A percentile compares a stretch with the other conserved stretches of the same genome.
These are phyloP conservation scores for Colletotrichum spinosum DNA, from an alignment of 2,329 filamentous ascomycete genomes.

Conservation along the genomic window DNA sequence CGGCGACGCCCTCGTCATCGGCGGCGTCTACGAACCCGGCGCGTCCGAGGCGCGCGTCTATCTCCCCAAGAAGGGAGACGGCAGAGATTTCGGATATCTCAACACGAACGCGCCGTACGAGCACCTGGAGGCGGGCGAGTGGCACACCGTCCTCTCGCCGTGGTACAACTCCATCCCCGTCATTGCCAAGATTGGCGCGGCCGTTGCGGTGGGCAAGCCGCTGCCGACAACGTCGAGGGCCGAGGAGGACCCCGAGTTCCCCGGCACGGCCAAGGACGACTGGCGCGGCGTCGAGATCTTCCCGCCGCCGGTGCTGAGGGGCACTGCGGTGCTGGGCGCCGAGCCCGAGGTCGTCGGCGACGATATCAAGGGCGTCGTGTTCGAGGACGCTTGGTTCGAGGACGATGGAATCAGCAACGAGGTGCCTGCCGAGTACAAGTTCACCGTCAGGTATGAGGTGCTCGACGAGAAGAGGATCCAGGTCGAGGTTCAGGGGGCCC, in stretches of 20 bases:
- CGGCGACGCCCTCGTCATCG: constrained; percentile 73
- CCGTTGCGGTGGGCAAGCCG: constrained; percentile 52
- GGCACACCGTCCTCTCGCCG: constrained; percentile 53
- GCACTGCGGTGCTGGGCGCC: constrained; percentile 24
- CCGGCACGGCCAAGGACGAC: constrained; percentile 53
- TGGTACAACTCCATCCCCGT: constrained; percentile 57
- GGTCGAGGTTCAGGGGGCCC: constrained; percentile 6
- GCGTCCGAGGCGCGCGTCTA: constrained; percentile 68
- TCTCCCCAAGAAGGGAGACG: constrained; percentile 65
- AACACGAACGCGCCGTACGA: constrained; percentile 73
- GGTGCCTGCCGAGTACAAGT: constrained; percentile 28
- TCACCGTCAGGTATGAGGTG: constrained; percentile 25
- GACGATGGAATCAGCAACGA: constrained; percentile 49
- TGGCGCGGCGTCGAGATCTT: constrained; percentile 57
- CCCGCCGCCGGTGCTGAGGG: constrained; percentile 44
- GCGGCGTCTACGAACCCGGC: constrained; percentile 74
- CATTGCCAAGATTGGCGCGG: constrained; percentile 52
- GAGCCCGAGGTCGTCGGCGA: constrained; percentile 1
- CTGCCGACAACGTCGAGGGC: constrained; percentile 50
- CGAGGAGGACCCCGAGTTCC: constrained; percentile 51
- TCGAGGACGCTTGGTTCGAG: constrained; percentile 50
- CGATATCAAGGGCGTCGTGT: constrained; percentile 40
- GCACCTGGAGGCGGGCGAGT: constrained; percentile 59
- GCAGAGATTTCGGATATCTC: constrained; percentile 66
- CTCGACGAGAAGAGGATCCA: background rate